These are phyloP conservation scores for Polytrichum commune DNA, from an alignment of 225 moss, liverwort and hornwort species.

Conservation along the genomic window DNA sequence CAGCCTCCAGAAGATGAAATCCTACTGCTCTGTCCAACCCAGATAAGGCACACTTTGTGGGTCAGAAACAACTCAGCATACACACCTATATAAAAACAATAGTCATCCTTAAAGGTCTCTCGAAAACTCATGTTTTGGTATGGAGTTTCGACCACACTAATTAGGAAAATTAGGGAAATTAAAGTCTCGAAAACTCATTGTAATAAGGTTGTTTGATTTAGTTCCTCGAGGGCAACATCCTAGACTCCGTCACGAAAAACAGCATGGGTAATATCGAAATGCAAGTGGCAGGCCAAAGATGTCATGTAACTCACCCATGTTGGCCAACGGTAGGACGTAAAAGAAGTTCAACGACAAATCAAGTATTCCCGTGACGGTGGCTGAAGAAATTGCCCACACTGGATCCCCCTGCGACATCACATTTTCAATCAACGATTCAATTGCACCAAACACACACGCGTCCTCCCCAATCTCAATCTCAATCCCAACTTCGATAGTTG, in stretches of 20 bases:
- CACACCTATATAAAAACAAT: no score
- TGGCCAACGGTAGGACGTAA: constrained; percentile 72
- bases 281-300: neutral
- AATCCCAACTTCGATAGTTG: neutral
- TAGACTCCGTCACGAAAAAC: no score
- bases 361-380: constrained; percentile 67
- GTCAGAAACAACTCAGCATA: neutral
- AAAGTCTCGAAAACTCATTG: no score
- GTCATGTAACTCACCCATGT: constrained; percentile 51
- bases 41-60: constrained; percentile 23
- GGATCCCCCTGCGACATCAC: constrained; percentile 80
- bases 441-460: no score
- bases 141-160: no score
- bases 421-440: neutral
- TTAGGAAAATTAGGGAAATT: no score
- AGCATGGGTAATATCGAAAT: neutral
- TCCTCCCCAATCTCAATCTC: constrained; percentile 2
- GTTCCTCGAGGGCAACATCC: no score
- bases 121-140: no score
- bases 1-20: constrained; percentile 76
- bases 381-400: constrained; percentile 81
- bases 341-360: constrained; percentile 87
- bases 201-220: no score
- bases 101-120: no score
- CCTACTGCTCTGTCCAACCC: constrained; percentile 87